Percentiles rank a stretch among this genome's conserved stretches.
These are phyloP conservation scores for Ceratocystiopsis sp. DNA, from an alignment of 2,329 filamentous ascomycete genomes.

Conservation along the genomic window DNA sequence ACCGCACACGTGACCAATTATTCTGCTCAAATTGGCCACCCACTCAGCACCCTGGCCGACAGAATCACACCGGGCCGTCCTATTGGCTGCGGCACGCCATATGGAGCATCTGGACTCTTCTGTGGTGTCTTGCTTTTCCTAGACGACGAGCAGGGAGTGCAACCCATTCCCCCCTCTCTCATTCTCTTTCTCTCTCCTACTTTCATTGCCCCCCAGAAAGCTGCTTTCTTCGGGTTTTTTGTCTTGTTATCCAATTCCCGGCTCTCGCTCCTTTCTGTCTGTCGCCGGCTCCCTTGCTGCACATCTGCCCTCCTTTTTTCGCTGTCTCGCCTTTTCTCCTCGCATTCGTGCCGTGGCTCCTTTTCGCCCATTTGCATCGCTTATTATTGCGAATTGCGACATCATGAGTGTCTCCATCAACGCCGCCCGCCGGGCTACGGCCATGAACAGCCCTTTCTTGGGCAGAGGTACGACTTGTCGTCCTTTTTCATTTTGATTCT, in stretches of 20 bases:
- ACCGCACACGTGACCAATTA: too few relatives aligned
- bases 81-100: too few relatives aligned
- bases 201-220: not conserved
- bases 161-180: too few relatives aligned
- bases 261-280: too few relatives aligned
- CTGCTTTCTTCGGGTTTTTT: not conserved
- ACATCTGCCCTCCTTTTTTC: too few relatives aligned
- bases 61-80: too few relatives aligned
- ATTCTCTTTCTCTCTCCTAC: not conserved
- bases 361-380: not conserved
- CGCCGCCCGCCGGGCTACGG: conserved; percentile 34
- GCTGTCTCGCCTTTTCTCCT: not conserved
- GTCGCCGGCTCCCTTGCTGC: not conserved
- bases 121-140: too few relatives aligned
- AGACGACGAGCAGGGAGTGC: too few relatives aligned
- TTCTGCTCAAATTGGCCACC: too few relatives aligned
- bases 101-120: too few relatives aligned
- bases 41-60: too few relatives aligned
- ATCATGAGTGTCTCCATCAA: conserved; percentile 39
- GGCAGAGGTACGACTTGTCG: conserved; percentile 25
- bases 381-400: not conserved
- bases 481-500: not conserved
- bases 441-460: conserved; percentile 34
- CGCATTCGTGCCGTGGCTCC: not conserved
- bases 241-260: not conserved